Evolutionary conservation across 2,329 filamentous ascomycete species (phyloP).

Genomic region (Grosmannia penicillata): DNA sequence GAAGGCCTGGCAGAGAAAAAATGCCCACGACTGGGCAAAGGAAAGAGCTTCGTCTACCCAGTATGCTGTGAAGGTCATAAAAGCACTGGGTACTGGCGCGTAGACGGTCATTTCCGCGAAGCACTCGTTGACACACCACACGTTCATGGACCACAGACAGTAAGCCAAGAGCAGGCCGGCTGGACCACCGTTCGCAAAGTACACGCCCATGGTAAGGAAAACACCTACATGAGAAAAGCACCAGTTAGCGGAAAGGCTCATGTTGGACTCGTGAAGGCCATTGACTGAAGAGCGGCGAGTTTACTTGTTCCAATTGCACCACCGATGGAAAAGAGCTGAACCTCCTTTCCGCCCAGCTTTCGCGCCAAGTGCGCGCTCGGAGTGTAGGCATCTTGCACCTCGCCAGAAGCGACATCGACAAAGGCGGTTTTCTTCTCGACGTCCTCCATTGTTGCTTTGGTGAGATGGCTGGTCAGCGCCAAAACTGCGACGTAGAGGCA

Average conservation of each 20-base stretch:
- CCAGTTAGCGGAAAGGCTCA: neutral
- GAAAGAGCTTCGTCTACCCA: slow-evolving; percentile 26
- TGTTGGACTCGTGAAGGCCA: neutral
- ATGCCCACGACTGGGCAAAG: slow-evolving; percentile 33
- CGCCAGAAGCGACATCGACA: neutral
- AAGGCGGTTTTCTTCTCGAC: too few species aligned
- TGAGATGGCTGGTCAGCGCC: too few species aligned
- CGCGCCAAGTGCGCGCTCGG: neutral
- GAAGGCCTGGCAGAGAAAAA: slow-evolving; percentile 32
- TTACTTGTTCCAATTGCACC: slow-evolving; percentile 42
- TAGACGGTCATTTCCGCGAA: slow-evolving; percentile 68
- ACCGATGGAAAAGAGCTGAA: slow-evolving; percentile 32
- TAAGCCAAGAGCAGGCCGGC: slow-evolving; percentile 45
- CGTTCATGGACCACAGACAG: slow-evolving; percentile 37
- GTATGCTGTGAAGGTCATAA: slow-evolving; percentile 48
- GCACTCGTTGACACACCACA: slow-evolving; percentile 36
- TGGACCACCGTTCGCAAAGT: slow-evolving; percentile 43
- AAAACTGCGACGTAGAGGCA: too few species aligned
- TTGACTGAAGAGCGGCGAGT: neutral
- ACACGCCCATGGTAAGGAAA: slow-evolving; percentile 43
- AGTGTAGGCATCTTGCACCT: neutral
- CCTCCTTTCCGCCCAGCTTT: slow-evolving; percentile 1
- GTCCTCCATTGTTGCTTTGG: too few species aligned
- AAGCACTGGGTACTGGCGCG: slow-evolving; percentile 61
- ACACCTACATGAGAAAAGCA: slow-evolving; percentile 17